phyloP scores from a whole-genome alignment of 805 yeast species.

The Myxozyma neglecta region DNA sequence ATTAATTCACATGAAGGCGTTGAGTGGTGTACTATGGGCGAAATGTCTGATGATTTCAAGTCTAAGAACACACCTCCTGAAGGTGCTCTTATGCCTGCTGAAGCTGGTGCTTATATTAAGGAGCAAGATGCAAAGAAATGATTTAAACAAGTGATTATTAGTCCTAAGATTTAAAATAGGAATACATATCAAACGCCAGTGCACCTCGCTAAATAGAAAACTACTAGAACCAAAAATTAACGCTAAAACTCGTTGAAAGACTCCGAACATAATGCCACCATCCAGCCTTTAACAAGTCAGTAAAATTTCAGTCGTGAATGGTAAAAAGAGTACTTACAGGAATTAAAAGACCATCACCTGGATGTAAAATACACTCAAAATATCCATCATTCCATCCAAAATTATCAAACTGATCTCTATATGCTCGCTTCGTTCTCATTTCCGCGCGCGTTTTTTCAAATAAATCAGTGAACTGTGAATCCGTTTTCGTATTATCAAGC shows the following conservation, averaged over 20 bases:
- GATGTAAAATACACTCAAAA: slow-evolving; percentile 32
- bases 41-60: slow-evolving; percentile 41
- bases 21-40: slow-evolving; percentile 46
- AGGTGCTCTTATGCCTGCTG: slow-evolving; percentile 40
- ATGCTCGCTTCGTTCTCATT: slow-evolving; percentile 14
- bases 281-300: slow-evolving; percentile 14
- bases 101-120: slow-evolving; percentile 25
- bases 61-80: slow-evolving; percentile 36
- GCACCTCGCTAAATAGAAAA: background rate
- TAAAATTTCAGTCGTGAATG: background rate
- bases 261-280: slow-evolving; percentile 38
- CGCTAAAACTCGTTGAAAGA: slow-evolving; percentile 30
- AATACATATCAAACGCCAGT: background rate
- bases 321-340: slow-evolving; percentile 24
- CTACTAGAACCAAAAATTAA: slow-evolving; percentile 35
- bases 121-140: slow-evolving; percentile 6
- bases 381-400: slow-evolving; percentile 34
- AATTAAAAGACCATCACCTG: slow-evolving; percentile 36
- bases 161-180: background rate
- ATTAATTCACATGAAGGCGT: slow-evolving; percentile 45
- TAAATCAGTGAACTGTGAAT: background rate
- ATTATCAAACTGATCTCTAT: slow-evolving; percentile 29
- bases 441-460: slow-evolving; percentile 1
- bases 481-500: background rate
- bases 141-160: background rate